Base-by-base conservation (phyloP, 2,329 filamentous ascomycete species). In the Verticillium dahliae region DNA sequence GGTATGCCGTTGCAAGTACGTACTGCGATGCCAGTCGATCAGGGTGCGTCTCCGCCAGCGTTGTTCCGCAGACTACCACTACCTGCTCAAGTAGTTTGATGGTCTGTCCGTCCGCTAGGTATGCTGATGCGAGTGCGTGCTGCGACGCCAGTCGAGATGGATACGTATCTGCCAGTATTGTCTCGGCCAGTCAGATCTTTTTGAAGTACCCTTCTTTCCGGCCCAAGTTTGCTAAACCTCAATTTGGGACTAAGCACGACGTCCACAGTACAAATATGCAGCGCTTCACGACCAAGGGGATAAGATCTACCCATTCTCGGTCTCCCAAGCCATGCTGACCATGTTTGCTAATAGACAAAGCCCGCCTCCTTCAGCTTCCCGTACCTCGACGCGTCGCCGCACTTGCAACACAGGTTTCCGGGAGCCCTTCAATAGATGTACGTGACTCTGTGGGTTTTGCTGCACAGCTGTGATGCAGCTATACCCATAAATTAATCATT, bases 51-150 rank as follows among this genome's bases (percentile, higher is more conserved):
- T 22, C 18, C 18, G 18, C 18, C 18, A 22, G 18, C 18, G 18
- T 22, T 22, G 18, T 22, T 22, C 18, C 18, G 18, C 18, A 22
- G 18, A 22, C 18, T 22, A 22, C 18, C 18, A 22, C 18, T 22
- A 22, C 18, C 18, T 22, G 18, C 18, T 22, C 18, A 22, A 22
- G 18, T 22, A 22, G 18, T 22, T 22, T 22, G 18, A 22, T 22
- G 31, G 66, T 57, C 60, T 69, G 66, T 31, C 66, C 67, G 57
- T 69, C 59, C 55, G 57, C 56, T 41, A 27, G 11, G 41, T 69
- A 60, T 18, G 57, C 57, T 7, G 0, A 1, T 45, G 60, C 62
- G 15, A 63, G 59, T 37, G 2, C 38, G 31, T 61, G 62, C 33
- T 63, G 59, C 33, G 62, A 61, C 54, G 50, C 37, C 34, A 61